Evolutionary conservation across 257 asterid genomes (phyloP), one percentile per base, ranked within the genome.

Genomic region (Asclepias syriaca): DNA sequence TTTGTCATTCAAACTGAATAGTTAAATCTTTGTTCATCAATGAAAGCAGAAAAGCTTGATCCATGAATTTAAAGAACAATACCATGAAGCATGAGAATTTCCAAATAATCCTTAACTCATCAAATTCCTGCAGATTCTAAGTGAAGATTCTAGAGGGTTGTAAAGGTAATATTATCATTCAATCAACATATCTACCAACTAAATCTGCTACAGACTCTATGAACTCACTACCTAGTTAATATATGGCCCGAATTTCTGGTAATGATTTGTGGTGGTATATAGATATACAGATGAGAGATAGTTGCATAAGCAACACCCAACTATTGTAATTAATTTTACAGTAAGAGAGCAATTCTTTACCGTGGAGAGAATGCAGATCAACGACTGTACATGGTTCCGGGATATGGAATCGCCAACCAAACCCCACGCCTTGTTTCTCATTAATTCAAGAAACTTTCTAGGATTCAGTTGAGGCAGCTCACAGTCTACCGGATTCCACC

Each of bases 321-420:
- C 0, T 58, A 7, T 37, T 14, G 12, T 29, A 29, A 58, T 7
- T 54, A 59, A 16, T 54, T 34, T 18, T 55, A 51, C 27, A 0
- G 19, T 11, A 21, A 24, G n/a, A 66, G 29, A 66, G 29, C 57
- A 21, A 34, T 55, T 48, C 22, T 58, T 70, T 77, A 92, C 98
- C 87, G 77, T 80, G 39, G 96, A 88, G 65, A 92, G 97, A 14
- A 81, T 58, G 75, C 98, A 92, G 39, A 92, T 85, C 68, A 90
- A 75, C 9, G 98, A 92, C 15, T 92, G 90, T 14, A 86, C 85
- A 65, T 92, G 98, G 84, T 92, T 92, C 73, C 97, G 68, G 0
- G 96, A 77, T 63, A 92, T 88, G 27, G 98, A 92, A 83, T 92
- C 97, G 16, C 98, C 98, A 50, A 92, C 71, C 65, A 90, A 86